A percentile compares a stretch with the other conserved stretches of the same genome.
Conservation (phyloP, 2,329 filamentous ascomycete species). For the Pleoardoris graminearum region DNA sequence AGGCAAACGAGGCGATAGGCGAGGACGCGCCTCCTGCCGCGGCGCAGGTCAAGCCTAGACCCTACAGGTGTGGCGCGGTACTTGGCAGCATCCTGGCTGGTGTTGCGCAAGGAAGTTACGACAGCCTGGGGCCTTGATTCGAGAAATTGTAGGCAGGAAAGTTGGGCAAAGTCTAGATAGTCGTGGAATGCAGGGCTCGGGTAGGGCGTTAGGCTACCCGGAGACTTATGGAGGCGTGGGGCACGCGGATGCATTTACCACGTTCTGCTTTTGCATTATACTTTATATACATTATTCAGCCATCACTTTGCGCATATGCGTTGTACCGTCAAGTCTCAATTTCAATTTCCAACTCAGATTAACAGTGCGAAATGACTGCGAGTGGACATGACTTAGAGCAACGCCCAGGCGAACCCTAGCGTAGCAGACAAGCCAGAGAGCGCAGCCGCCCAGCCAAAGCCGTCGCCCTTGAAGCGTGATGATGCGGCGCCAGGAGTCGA, state of each 20-base stretch:
- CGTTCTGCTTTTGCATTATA: neutral
- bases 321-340: neutral
- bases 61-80: constrained; percentile 7
- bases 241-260: neutral
- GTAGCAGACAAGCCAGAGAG: constrained; percentile 23
- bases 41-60: constrained; percentile 12
- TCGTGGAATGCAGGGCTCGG: neutral
- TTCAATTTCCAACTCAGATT: neutral
- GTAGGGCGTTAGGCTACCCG: constrained; percentile 2
- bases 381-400: constrained; percentile 19
- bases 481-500: constrained; percentile 25
- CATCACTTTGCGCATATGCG: neutral
- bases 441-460: constrained; percentile 21
- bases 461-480: constrained; percentile 13
- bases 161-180: neutral
- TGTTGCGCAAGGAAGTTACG: neutral
- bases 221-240: constrained; percentile 6
- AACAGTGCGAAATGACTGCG: neutral
- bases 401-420: constrained; percentile 31
- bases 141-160: neutral
- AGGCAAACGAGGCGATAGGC: neutral
- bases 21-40: neutral
- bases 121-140: neutral
- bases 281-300: neutral
- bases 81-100: constrained; percentile 6